These are phyloP conservation scores for Amanita polypyramis DNA, from an alignment of 768 basidiomycete species.

Conservation along the genomic window DNA sequence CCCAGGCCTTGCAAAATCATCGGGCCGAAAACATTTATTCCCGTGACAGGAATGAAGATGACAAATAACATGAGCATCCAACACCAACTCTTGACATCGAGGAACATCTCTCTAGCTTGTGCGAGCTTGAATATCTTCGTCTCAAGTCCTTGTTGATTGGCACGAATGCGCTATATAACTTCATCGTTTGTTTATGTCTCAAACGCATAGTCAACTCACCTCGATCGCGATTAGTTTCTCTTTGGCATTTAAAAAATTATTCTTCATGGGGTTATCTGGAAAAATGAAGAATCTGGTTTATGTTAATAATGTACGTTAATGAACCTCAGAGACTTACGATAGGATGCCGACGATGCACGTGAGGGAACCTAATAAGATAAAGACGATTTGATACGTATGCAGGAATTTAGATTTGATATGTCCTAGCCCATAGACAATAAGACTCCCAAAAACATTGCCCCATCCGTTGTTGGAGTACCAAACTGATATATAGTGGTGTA, in stretches of 20 bases:
- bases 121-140: conserved; percentile 21
- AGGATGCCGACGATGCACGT: conserved; percentile 18
- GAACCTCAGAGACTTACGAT: conserved; percentile 11
- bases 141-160: conserved; percentile 25
- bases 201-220: conserved; percentile 9
- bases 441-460: conserved; percentile 24
- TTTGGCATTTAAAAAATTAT: conserved; percentile 19
- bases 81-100: conserved; percentile 25
- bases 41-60: conserved; percentile 16
- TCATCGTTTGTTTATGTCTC: background rate
- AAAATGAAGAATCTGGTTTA: conserved; percentile 20
- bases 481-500: conserved; percentile 13
- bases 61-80: conserved; percentile 20
- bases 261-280: conserved; percentile 22
- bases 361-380: conserved; percentile 18
- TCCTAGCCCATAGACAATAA: conserved; percentile 25
- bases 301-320: background rate
- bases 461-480: conserved; percentile 23
- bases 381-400: conserved; percentile 21
- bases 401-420: conserved; percentile 18
- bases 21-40: conserved; percentile 19
- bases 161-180: conserved; percentile 17
- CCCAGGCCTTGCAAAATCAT: conserved; percentile 23
- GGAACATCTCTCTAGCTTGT: conserved; percentile 21
- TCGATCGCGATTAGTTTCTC: conserved; percentile 24